Evolutionary conservation across 805 yeast genomes (phyloP), one percentile per base, ranked within the genome.

Genomic region (Ogataea chonburiensis): DNA sequence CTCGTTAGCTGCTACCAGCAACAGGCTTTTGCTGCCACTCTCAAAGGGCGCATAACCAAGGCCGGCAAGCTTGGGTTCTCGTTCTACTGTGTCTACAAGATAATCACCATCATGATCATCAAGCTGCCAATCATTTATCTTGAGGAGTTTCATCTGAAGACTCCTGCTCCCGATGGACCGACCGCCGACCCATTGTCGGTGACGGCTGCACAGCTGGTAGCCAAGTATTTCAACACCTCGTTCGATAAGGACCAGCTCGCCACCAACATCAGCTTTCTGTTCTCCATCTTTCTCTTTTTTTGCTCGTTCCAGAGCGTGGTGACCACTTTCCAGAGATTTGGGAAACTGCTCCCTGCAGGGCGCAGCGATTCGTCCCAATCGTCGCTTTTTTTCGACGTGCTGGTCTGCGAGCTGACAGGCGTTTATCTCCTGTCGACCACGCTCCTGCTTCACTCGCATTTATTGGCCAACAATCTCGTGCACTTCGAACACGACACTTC

Each of bases 241-340:
- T 35, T 38, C 22, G 59, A 70, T 9, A 68, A 63, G 43, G 61
- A 66, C 2, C 68, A 62, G 43, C 53, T 71, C 42, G 61, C 69
- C 17, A 67, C 67, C 38, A 72, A 67, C 47, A 58, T 74, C 24
- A 64, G 75, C 28, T 68, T 81, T 40, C 44, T 76, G 3, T 52
- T 81, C 11, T 76, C 86, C 1, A 76, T 81, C 8, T 67, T 71
- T 11, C 63, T 82, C 34, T 81, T 82, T 47, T 50, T 75, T 1
- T 71, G 82, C 40, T 78, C 86, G 1, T 70, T 82, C 47, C 77
- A 82, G 17, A 80, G 80, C 37, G 88, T 82, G 1, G 56, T 71
- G 31, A 61, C 70, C 25, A 80, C 89, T 0, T 71, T 81, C 40
- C 70, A 75, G 26, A 79, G 81, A 21, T 58, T 81, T 11, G 46